Base-by-base conservation (phyloP, 495 filamentous ascomycete species). In the Diplogelasinospora grovesii region DNA sequence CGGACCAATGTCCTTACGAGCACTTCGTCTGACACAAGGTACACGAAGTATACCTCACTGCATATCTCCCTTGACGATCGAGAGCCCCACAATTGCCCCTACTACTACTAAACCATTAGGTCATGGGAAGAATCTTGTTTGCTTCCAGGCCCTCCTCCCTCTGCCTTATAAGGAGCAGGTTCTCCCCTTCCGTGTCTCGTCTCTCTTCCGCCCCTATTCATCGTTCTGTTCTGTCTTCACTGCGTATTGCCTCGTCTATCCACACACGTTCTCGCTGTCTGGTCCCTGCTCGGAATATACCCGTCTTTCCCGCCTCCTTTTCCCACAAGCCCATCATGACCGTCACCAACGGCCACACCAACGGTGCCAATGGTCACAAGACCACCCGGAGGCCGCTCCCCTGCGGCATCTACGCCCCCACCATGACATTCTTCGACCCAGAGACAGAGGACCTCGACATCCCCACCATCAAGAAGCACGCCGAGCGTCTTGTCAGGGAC, bases 361-460 rank as follows among this genome's bases (percentile, higher is more conserved):
- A 62, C 40, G 52, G 54, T 32, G 45, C 36, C 24, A 66, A 66
- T 45, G 56, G 62, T 43, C 61, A 64, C 53, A 53, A 54, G 49
- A 53, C 62, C 48, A 29, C 67, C 24, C 65, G 63, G 39, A 77
- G 79, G 30, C 76, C 84, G 46, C 79, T 93, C 35, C 84, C 83
- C 10, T 81, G 82, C 49, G 88, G 88, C 54, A 88, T 89, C 58
- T 93, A 92, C 62, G 83, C 84, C 45, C 88, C 88, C 14, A 90
- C 85, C 22, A 87, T 89, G 78, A 92, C 86, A 46, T 92, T 94
- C 66, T 93, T 95, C 68, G 71, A 89, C 54, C 73, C 80, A 10
- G 68, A 75, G 22, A 88, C 83, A 31, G 87, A 95, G 63, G 82
- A 92, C 13, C 74, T 95, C 53, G 87, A 95, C 54, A 75, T 86